These are phyloP conservation scores for Cryptosporidium andersoni DNA, from an alignment of 169 alveolate genomes.

Conservation along the genomic window DNA sequence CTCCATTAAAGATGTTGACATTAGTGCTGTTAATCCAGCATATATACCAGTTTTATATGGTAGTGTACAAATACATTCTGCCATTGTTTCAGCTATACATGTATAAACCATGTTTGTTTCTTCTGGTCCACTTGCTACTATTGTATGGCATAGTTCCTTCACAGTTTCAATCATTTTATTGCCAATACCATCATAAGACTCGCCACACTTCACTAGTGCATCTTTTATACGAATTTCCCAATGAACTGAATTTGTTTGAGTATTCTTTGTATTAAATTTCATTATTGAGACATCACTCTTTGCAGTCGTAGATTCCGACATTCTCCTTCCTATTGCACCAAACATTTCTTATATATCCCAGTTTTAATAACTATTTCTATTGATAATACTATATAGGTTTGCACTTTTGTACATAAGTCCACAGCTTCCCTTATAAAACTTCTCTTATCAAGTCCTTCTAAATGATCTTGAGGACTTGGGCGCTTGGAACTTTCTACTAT, in stretches of 20 bases:
- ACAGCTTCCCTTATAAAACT: too few species aligned
- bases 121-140: constrained; percentile 1
- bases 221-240: constrained; percentile 10
- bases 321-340: neutral
- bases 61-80: constrained; percentile 47
- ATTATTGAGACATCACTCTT: neutral
- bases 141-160: neutral
- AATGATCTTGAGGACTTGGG: too few species aligned
- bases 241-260: neutral
- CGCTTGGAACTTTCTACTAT: too few species aligned
- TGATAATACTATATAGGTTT: too few species aligned
- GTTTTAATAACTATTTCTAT: too few species aligned
- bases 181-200: constrained; percentile 60
- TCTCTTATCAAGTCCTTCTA: too few species aligned
- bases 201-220: constrained; percentile 21
- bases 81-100: constrained; percentile 2
- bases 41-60: constrained; percentile 64
- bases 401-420: too few species aligned
- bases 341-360: neutral
- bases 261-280: neutral
- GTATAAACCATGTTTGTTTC: constrained; percentile 16
- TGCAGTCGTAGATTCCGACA: neutral
- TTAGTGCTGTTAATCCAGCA: constrained; percentile 62
- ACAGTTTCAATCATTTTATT: constrained; percentile 40
- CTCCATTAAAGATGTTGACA: constrained; percentile 58